A percentile compares a stretch with the other conserved stretches of the same genome.
Evolutionary conservation across 352 stramenopile species (phyloP).

Genomic region (Pythium diclinum): DNA sequence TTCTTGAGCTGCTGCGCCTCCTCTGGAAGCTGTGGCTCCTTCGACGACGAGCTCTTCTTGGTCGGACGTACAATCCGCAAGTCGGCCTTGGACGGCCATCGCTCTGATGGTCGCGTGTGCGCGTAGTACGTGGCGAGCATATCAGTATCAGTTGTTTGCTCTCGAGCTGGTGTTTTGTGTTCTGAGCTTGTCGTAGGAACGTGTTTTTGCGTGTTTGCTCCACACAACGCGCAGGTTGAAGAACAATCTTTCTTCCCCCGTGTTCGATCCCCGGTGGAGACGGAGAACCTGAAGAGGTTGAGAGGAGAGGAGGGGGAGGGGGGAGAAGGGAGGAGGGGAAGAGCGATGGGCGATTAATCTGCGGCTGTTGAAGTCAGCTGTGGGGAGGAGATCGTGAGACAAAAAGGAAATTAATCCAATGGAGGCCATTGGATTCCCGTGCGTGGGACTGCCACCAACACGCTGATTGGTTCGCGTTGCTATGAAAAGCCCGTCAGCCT

Average conservation of each 20-base stretch:
- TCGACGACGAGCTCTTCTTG: background rate
- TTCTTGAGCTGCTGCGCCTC: slow-evolving; percentile 47
- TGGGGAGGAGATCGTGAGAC: background rate
- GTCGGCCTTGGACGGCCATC: background rate
- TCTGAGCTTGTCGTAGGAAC: background rate
- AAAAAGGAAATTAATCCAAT: background rate
- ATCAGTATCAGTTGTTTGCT: background rate
- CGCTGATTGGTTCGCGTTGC: background rate
- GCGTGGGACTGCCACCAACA: background rate
- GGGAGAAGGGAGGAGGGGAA: background rate
- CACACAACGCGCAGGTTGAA: background rate
- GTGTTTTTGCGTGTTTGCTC: too few species aligned
- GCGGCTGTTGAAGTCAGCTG: background rate
- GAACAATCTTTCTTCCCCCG: background rate
- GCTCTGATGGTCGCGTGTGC: background rate
- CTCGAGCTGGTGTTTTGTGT: background rate
- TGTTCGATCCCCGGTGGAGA: background rate
- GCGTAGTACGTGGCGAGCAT: background rate
- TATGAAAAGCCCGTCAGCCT: background rate
- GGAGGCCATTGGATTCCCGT: background rate
- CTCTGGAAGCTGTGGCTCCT: slow-evolving; percentile 22
- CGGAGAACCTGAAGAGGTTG: too few species aligned
- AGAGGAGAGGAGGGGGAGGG: background rate
- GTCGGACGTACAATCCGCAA: background rate
- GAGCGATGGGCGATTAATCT: background rate